A percentile compares a stretch with the other conserved stretches of the same genome.
Evolutionary conservation across 805 yeast genomes (phyloP).

Genomic region (Monosporozyma aquatica): DNA sequence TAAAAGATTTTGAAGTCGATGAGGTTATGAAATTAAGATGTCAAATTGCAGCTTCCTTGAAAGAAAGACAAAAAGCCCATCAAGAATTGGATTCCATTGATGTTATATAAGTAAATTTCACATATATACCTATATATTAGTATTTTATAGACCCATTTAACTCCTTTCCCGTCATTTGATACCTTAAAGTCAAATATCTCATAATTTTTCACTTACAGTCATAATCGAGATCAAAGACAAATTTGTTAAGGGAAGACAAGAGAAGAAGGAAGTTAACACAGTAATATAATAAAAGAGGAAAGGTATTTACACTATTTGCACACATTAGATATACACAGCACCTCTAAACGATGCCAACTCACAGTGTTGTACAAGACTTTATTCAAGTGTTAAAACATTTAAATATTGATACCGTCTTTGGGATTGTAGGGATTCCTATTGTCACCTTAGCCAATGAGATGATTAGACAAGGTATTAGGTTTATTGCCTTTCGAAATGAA

Average conservation of each 20-base stretch:
- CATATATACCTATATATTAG: no score
- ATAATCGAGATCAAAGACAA: no score
- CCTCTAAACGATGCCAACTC: no score
- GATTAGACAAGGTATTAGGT: slow-evolving; percentile 43
- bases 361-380: slow-evolving; percentile 21
- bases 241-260: no score
- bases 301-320: no score
- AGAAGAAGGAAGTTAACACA: no score
- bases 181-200: background rate
- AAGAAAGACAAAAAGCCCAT: background rate
- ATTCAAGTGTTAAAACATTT: slow-evolving; percentile 40
- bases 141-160: no score
- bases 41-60: slow-evolving; percentile 20
- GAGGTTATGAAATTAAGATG: slow-evolving; percentile 49
- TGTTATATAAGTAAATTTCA: slow-evolving; percentile 5
- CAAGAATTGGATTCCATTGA: slow-evolving; percentile 6
- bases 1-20: slow-evolving; percentile 38
- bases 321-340: no score
- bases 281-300: background rate
- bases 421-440: slow-evolving; percentile 69
- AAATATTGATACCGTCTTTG: slow-evolving; percentile 52
- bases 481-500: slow-evolving; percentile 58
- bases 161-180: no score
- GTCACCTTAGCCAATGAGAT: slow-evolving; percentile 60
- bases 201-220: background rate